Conservation (phyloP, 1,139 yeast species). For the Debaryomyces nepalensis region DNA sequence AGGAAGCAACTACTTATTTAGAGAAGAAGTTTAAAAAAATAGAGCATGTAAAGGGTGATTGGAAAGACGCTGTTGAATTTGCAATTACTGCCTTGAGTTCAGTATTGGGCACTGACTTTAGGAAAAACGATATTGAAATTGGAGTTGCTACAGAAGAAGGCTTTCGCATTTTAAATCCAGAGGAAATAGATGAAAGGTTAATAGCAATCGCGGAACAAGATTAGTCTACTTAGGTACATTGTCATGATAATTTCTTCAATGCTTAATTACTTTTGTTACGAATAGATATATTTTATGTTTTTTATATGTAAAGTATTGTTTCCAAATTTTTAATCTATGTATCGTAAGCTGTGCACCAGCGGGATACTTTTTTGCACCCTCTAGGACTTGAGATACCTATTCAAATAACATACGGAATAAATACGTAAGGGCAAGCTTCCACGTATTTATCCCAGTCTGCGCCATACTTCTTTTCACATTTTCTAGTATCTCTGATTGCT, state of each 20-base stretch:
- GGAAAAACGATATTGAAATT: constrained; percentile 90
- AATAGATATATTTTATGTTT: constrained; percentile 6
- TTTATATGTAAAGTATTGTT: constrained; percentile 1
- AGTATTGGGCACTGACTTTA: constrained; percentile 88
- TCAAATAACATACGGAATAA: constrained; percentile 83
- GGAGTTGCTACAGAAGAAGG: constrained; percentile 81
- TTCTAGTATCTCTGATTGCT: constrained; percentile 81
- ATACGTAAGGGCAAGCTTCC: constrained; percentile 87
- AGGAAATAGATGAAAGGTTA: constrained; percentile 91
- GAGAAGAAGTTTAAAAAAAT: constrained; percentile 90
- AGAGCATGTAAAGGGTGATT: constrained; percentile 74
- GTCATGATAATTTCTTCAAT: constrained; percentile 7
- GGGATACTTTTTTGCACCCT: no score
- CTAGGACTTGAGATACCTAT: neutral
- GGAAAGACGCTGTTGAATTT: constrained; percentile 88
- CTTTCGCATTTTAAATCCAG: constrained; percentile 74
- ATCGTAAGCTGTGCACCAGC: no score
- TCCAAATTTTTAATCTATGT: no score
- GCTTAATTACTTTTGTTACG: constrained; percentile 9
- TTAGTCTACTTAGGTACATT: constrained; percentile 33
- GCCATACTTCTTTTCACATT: constrained; percentile 87
- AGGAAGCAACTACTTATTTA: constrained; percentile 87
- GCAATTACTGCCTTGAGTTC: constrained; percentile 86
- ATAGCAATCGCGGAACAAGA: constrained; percentile 96
- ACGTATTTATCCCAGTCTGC: constrained; percentile 89